phyloP scores from a whole-genome alignment of 2,329 filamentous ascomycete species.

The Colletotrichum coccodes region DNA sequence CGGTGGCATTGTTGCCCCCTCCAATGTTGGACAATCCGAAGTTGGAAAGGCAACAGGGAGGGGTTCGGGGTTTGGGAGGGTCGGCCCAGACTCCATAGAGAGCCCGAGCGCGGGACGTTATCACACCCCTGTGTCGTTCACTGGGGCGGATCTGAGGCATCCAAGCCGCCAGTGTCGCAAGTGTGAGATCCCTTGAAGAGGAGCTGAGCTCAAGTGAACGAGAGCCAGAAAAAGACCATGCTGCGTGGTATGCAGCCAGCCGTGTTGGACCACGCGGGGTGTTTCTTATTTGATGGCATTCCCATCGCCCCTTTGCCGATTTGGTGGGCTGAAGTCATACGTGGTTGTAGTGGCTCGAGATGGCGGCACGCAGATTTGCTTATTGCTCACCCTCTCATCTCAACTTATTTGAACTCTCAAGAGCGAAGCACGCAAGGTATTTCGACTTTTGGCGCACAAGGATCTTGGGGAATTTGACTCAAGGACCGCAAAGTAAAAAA shows the following conservation, averaged over 20 bases:
- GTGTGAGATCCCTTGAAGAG: background rate
- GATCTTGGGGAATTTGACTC: background rate
- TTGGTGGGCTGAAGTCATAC: background rate
- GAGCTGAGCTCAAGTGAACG: background rate
- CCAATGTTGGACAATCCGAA: background rate
- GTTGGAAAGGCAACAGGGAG: background rate
- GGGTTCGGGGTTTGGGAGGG: background rate
- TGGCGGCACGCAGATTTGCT: background rate
- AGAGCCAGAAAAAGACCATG: no score
- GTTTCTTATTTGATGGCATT: conserved; percentile 13
- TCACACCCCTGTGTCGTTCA: conserved; percentile 24
- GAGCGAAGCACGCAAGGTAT: background rate
- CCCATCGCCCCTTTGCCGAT: background rate
- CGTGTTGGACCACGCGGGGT: background rate
- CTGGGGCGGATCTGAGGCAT: conserved; percentile 29
- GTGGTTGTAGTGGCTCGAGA: conserved; percentile 1
- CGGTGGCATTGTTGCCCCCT: conserved; percentile 1
- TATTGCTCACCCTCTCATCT: background rate
- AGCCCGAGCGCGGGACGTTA: conserved; percentile 8
- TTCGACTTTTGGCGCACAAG: background rate
- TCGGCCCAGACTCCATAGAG: background rate
- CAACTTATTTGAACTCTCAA: background rate
- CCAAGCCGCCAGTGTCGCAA: conserved; percentile 31
- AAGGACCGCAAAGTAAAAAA: background rate
- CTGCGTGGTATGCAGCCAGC: background rate